phyloP scores from a whole-genome alignment of 2,329 filamentous ascomycete species.

The Arthrobotrys iridis region DNA sequence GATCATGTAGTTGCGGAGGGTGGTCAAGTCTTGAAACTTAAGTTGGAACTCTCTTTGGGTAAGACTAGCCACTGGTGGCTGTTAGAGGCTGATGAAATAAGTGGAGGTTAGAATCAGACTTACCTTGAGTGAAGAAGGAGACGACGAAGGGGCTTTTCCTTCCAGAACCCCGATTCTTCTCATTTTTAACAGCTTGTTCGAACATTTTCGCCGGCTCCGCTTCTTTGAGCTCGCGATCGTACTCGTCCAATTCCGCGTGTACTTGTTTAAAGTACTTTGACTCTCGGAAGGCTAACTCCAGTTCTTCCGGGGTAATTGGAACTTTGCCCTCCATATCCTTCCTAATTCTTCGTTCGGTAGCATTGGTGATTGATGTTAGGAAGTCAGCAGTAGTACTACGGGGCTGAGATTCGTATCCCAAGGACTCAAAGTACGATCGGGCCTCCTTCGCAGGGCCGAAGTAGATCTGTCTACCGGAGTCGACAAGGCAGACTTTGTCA shows the following conservation, averaged over 20 bases:
- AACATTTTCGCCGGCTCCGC: slow-evolving; percentile 73
- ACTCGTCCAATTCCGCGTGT: slow-evolving; percentile 70
- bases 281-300: slow-evolving; percentile 73
- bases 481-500: slow-evolving; percentile 83
- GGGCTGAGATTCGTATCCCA: slow-evolving; percentile 70
- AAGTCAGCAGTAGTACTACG: slow-evolving; percentile 79
- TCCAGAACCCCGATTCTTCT: slow-evolving; percentile 74
- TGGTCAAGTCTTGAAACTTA: slow-evolving; percentile 77
- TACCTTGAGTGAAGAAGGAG: slow-evolving; percentile 76
- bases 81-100: neutral
- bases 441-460: slow-evolving; percentile 72
- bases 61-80: slow-evolving; percentile 50
- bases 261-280: slow-evolving; percentile 72
- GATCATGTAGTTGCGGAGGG: slow-evolving; percentile 80
- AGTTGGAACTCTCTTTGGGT: slow-evolving; percentile 82
- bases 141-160: slow-evolving; percentile 81
- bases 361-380: slow-evolving; percentile 78
- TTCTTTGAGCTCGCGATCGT: slow-evolving; percentile 69
- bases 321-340: slow-evolving; percentile 73
- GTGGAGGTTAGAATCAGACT: slow-evolving; percentile 64
- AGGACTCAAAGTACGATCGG: slow-evolving; percentile 72
- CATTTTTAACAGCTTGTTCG: slow-evolving; percentile 71
- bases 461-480: slow-evolving; percentile 75
- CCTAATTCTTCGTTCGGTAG: slow-evolving; percentile 73
- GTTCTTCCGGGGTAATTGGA: slow-evolving; percentile 75